A percentile compares a stretch with the other conserved stretches of the same genome.
These are phyloP conservation scores for Penicillium sp. DNA, from an alignment of 2,329 filamentous ascomycete species.

Conservation along the genomic window DNA sequence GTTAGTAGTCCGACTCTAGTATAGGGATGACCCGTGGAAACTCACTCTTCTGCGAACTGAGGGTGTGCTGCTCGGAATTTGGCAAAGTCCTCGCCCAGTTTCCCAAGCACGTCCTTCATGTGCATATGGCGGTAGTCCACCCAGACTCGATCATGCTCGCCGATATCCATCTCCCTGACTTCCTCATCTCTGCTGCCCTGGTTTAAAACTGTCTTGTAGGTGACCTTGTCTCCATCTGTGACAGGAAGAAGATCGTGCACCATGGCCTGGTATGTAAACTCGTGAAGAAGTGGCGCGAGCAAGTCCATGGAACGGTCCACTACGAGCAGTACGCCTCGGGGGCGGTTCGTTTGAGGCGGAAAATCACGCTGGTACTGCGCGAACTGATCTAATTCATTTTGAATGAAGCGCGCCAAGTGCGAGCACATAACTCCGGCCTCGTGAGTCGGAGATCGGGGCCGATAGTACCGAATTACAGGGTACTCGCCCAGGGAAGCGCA, in stretches of 20 bases:
- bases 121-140: constrained; percentile 89
- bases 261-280: constrained; percentile 99
- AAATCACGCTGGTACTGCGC: constrained; percentile 81
- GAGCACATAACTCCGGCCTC: constrained; percentile 84
- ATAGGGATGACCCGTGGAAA: background rate
- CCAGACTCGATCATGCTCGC: constrained; percentile 91
- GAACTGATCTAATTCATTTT: constrained; percentile 87
- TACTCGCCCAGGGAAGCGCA: constrained; percentile 94
- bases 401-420: constrained; percentile 85
- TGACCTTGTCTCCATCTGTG: constrained; percentile 82
- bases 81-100: constrained; percentile 86
- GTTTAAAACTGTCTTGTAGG: constrained; percentile 76
- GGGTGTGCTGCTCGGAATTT: constrained; percentile 89
- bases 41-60: constrained; percentile 73
- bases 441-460: constrained; percentile 69
- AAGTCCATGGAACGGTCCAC: constrained; percentile 93
- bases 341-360: constrained; percentile 68
- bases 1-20: background rate
- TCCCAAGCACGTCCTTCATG: constrained; percentile 97
- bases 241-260: constrained; percentile 89
- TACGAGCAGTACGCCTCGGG: constrained; percentile 78
- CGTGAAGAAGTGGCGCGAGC: constrained; percentile 81
- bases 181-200: constrained; percentile 68
- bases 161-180: constrained; percentile 86
- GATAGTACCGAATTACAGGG: constrained; percentile 88